These are phyloP conservation scores for Magnusiomyces suaveolens DNA, from an alignment of 1,139 yeast genomes.

Conservation along the genomic window DNA sequence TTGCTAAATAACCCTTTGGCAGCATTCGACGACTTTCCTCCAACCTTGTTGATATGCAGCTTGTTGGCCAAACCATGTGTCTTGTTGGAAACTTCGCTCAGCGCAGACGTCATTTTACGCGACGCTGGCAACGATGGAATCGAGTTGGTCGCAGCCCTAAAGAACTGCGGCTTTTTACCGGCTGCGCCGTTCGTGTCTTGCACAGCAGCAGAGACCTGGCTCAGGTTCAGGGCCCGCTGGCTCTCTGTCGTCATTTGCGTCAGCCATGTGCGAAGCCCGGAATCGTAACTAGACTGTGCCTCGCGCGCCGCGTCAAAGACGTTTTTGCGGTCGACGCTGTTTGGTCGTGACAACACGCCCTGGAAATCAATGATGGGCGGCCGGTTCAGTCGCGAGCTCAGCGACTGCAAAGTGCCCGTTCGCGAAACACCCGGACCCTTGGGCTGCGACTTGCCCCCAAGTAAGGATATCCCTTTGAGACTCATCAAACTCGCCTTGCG, in stretches of 20 bases:
- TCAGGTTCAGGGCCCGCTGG: background rate
- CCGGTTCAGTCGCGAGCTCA: conserved; percentile 19
- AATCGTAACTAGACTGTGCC: conserved; percentile 27
- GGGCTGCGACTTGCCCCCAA: background rate
- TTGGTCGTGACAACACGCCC: conserved; percentile 25
- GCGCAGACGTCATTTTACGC: conserved; percentile 12
- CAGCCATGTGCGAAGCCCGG: conserved; percentile 33
- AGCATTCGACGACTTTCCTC: conserved; percentile 29
- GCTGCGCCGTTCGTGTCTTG: background rate
- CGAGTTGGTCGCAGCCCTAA: background rate
- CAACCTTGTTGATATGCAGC: conserved; percentile 26
- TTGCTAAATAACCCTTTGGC: conserved; percentile 32
- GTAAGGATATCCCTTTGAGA: background rate
- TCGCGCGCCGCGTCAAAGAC: conserved; percentile 26
- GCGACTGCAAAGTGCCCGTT: background rate
- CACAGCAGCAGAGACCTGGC: background rate
- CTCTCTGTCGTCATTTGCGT: conserved; percentile 17
- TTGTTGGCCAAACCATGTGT: conserved; percentile 11
- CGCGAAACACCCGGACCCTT: background rate
- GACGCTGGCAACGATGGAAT: conserved; percentile 11
- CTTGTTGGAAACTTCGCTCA: conserved; percentile 2
- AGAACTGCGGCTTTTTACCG: background rate
- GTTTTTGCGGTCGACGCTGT: conserved; percentile 22
- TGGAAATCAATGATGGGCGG: conserved; percentile 32
- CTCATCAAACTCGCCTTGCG: background rate